Conservation (phyloP, 306 rosid genomes). For the Cajanus cajan region DNA sequence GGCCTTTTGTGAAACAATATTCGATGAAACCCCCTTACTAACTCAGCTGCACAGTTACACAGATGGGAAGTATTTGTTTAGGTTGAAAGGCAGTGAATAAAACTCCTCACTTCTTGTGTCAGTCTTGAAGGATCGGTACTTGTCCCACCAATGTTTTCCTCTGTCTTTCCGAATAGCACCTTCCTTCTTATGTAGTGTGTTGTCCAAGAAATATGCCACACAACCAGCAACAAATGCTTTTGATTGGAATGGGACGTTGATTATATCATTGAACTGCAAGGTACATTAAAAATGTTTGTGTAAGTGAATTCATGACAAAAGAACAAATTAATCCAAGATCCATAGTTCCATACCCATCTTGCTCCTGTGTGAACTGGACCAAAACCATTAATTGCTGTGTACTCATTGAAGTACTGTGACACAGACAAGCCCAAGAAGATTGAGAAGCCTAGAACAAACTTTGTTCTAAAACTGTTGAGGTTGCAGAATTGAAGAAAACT, state of each 20-base stretch:
- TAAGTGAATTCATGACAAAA: slow-evolving; percentile 8
- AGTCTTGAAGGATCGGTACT: slow-evolving; percentile 71
- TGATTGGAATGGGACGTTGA: slow-evolving; percentile 89
- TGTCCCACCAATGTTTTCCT: slow-evolving; percentile 99
- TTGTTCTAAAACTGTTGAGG: slow-evolving; percentile 91
- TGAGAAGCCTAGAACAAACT: slow-evolving; percentile 83
- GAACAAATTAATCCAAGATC: neutral
- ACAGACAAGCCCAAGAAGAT: slow-evolving; percentile 89
- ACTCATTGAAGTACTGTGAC: slow-evolving; percentile 96
- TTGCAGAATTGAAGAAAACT: slow-evolving; percentile 97
- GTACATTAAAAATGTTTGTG: slow-evolving; percentile 8
- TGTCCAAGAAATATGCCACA: slow-evolving; percentile 86
- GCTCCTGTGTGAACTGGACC: slow-evolving; percentile 89
- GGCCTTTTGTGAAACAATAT: neutral
- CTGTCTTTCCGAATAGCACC: slow-evolving; percentile 69
- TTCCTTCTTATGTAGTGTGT: slow-evolving; percentile 73
- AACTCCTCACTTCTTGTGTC: slow-evolving; percentile 91
- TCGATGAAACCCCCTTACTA: slow-evolving; percentile 19
- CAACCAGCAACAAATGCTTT: slow-evolving; percentile 89
- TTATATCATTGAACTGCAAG: slow-evolving; percentile 87
- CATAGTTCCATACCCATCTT: slow-evolving; percentile 77
- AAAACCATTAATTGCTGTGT: slow-evolving; percentile 68
- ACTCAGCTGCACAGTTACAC: slow-evolving; percentile 50
- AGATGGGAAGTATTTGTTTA: slow-evolving; percentile 95
- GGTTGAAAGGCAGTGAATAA: slow-evolving; percentile 90